phyloP scores from a whole-genome alignment of 2,329 filamentous ascomycete genomes.

The Paracoccidioides brasiliensis region DNA sequence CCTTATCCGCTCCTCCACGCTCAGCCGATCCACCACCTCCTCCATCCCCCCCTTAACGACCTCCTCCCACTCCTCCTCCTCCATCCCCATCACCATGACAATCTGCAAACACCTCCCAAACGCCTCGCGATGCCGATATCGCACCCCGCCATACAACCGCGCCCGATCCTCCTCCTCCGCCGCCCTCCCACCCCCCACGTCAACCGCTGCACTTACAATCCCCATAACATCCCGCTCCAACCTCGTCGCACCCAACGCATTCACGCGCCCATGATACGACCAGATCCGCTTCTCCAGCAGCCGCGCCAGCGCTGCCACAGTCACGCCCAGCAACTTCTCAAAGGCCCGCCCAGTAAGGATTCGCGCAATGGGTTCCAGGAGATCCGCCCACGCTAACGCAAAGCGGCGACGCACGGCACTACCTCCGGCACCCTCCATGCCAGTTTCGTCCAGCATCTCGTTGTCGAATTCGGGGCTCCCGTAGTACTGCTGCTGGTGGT shows the following conservation, averaged over 20 bases:
- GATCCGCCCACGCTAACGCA: slow-evolving; percentile 68
- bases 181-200: slow-evolving; percentile 19
- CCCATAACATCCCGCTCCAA: slow-evolving; percentile 74
- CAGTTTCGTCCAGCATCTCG: slow-evolving; percentile 12
- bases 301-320: slow-evolving; percentile 60
- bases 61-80: slow-evolving; percentile 90
- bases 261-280: slow-evolving; percentile 65
- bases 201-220: slow-evolving; percentile 45
- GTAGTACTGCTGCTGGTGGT: no score
- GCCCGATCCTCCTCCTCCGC: slow-evolving; percentile 16
- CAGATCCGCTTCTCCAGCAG: slow-evolving; percentile 80
- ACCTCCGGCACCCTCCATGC: slow-evolving; percentile 28
- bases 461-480: not conserved
- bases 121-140: slow-evolving; percentile 66
- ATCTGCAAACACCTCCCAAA: slow-evolving; percentile 71
- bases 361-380: slow-evolving; percentile 73
- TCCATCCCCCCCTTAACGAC: slow-evolving; percentile 41
- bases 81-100: slow-evolving; percentile 80
- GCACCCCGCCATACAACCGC: slow-evolving; percentile 40
- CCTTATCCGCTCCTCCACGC: slow-evolving; percentile 57
- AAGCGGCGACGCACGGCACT: slow-evolving; percentile 69
- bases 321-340: slow-evolving; percentile 59
- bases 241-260: slow-evolving; percentile 65
- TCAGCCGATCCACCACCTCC: slow-evolving; percentile 50
- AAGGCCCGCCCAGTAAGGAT: slow-evolving; percentile 70